Percentiles rank a stretch among this genome's conserved stretches.
phyloP scores from a whole-genome alignment of 805 yeast species.

The Blastobotrys americana region DNA sequence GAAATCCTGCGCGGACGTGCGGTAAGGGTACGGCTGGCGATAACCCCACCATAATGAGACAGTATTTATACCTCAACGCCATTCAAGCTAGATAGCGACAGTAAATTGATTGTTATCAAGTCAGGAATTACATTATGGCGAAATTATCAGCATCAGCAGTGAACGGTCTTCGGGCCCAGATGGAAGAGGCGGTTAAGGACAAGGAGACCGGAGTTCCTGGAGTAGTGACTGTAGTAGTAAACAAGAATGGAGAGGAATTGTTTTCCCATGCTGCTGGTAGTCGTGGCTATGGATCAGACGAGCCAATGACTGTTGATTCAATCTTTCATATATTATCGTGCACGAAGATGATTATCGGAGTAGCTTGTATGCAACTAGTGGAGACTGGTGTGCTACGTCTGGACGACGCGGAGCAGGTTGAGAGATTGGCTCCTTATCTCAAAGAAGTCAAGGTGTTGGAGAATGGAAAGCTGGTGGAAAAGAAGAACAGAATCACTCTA shows the following conservation, averaged over 20 bases:
- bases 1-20: too few species aligned
- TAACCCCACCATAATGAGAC: too few species aligned
- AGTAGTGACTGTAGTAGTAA: too few species aligned
- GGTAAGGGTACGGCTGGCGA: too few species aligned
- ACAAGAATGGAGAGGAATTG: conserved; percentile 9
- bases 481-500: conserved; percentile 30
- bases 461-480: conserved; percentile 24
- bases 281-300: conserved; percentile 8
- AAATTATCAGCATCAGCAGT: too few species aligned
- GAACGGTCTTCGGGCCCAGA: too few species aligned
- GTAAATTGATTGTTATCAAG: too few species aligned
- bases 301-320: conserved; percentile 22
- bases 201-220: too few species aligned
- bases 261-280: conserved; percentile 13
- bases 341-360: conserved; percentile 29
- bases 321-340: conserved; percentile 30
- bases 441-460: conserved; percentile 22
- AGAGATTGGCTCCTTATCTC: conserved; percentile 30
- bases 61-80: too few species aligned
- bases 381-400: conserved; percentile 30
- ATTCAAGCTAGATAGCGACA: too few species aligned
- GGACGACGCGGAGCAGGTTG: conserved; percentile 30
- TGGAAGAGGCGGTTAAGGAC: too few species aligned
- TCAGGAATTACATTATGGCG: too few species aligned
- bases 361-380: conserved; percentile 30